phyloP scores from a whole-genome alignment of 1,139 yeast species.

The Kodamaea plutei region DNA sequence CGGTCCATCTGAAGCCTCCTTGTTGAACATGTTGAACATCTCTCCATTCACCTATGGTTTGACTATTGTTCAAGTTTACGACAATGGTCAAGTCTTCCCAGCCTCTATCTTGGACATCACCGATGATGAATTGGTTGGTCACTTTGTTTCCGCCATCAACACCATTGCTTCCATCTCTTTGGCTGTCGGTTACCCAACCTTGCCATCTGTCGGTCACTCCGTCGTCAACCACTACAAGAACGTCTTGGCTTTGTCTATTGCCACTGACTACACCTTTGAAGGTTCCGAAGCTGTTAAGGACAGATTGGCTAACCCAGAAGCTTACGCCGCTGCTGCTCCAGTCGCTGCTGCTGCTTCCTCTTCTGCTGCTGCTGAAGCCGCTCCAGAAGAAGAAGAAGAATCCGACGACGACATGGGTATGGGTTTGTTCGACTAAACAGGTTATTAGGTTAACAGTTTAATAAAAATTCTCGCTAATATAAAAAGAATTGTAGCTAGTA shows the following conservation, averaged over 20 bases:
- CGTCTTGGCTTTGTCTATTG: constrained; percentile 95
- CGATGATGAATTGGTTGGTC: constrained; percentile 90
- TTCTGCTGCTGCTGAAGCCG: constrained; percentile 62
- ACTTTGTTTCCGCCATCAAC: constrained; percentile 90
- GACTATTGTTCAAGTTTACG: constrained; percentile 94
- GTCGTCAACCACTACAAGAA: constrained; percentile 99
- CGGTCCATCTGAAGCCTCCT: constrained; percentile 99
- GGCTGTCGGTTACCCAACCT: constrained; percentile 99
- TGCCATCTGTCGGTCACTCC: constrained; percentile 99
- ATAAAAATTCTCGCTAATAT: background rate
- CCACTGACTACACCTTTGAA: constrained; percentile 98
- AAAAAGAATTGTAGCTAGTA: background rate
- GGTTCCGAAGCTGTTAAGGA: constrained; percentile 99
- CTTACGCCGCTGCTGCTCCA: constrained; percentile 99
- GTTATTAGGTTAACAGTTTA: constrained; percentile 1
- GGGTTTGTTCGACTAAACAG: constrained; percentile 93
- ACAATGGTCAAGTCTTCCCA: constrained; percentile 98
- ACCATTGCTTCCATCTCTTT: constrained; percentile 94
- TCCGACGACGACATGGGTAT: constrained; percentile 92
- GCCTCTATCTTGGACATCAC: constrained; percentile 96
- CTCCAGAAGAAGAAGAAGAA: constrained; percentile 65
- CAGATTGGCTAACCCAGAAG: constrained; percentile 77
- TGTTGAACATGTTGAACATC: constrained; percentile 98
- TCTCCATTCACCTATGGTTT: constrained; percentile 99
- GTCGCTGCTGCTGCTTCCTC: constrained; percentile 88